These are phyloP conservation scores for Thermothelomyces thermophilus DNA, from an alignment of 2,329 filamentous ascomycete species.

Conservation along the genomic window DNA sequence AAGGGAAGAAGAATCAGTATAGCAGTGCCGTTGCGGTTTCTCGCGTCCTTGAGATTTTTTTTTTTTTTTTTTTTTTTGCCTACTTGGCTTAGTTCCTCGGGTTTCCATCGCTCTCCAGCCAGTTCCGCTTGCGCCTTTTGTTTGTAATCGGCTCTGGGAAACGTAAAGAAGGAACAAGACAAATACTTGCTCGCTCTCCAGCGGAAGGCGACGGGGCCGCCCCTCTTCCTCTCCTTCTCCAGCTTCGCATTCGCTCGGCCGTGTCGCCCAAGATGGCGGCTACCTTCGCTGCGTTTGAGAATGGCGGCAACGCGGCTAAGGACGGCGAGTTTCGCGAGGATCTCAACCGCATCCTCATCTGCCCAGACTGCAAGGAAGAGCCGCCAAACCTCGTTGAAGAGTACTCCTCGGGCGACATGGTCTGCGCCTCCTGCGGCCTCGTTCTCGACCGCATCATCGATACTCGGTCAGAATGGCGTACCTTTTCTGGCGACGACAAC, in stretches of 20 bases:
- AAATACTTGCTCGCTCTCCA: not conserved
- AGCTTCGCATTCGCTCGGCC: not conserved
- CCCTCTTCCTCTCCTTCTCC: not conserved
- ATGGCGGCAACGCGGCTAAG: slow-evolving; percentile 21
- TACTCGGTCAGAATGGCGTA: slow-evolving; percentile 95
- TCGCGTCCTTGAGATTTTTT: no score
- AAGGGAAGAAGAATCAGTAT: not conserved
- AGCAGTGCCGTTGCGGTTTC: not conserved
- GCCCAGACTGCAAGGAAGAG: slow-evolving; percentile 82
- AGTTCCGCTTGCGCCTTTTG: not conserved
- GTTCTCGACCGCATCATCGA: slow-evolving; percentile 92
- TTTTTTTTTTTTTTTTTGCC: not conserved
- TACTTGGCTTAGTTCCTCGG: not conserved
- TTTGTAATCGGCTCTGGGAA: no score
- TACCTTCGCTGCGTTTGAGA: slow-evolving; percentile 27
- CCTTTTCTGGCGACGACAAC: slow-evolving; percentile 96
- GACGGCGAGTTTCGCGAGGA: slow-evolving; percentile 59
- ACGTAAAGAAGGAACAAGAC: not conserved
- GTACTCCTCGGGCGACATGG: slow-evolving; percentile 84
- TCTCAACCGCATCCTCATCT: slow-evolving; percentile 77
- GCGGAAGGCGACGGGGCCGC: not conserved
- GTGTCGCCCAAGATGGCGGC: slow-evolving; percentile 40
- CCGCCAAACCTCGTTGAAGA: slow-evolving; percentile 94
- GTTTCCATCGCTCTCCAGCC: not conserved
- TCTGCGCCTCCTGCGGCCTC: slow-evolving; percentile 85